phyloP scores from a whole-genome alignment of 805 yeast species.

The Jamesozyma lodderae region DNA sequence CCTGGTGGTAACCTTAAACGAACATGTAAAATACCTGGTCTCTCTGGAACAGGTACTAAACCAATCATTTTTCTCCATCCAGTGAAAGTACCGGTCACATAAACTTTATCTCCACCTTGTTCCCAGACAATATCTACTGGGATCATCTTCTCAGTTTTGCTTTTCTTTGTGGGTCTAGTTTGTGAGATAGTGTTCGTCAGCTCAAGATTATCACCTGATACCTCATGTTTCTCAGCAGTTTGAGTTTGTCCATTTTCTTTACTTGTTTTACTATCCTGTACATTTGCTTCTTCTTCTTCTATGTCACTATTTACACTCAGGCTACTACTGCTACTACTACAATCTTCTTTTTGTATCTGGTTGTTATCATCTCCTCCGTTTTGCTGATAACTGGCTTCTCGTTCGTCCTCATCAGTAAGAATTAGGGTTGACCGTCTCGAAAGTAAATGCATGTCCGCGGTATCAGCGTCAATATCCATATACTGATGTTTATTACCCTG shows the following conservation, averaged over 20 bases:
- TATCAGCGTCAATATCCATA: neutral
- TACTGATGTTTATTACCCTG: neutral
- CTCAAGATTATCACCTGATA: too few relatives aligned
- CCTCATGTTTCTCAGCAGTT: too few relatives aligned
- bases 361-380: neutral
- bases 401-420: neutral
- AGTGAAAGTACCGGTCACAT: constrained; percentile 94
- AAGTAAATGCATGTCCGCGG: neutral
- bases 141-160: constrained; percentile 13
- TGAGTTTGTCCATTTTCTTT: too few relatives aligned
- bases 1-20: constrained; percentile 76
- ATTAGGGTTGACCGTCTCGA: neutral
- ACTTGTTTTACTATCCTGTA: too few relatives aligned
- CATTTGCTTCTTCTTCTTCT: too few relatives aligned
- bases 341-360: neutral
- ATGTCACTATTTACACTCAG: neutral
- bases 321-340: neutral
- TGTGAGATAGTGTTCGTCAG: neutral
- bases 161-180: neutral
- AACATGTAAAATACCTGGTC: constrained; percentile 41
- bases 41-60: constrained; percentile 36
- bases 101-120: constrained; percentile 92
- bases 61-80: constrained; percentile 98
- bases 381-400: neutral
- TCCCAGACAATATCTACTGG: constrained; percentile 78